A percentile compares a stretch with the other conserved stretches of the same genome.
These are phyloP conservation scores for Apiotrichum siamense DNA, from an alignment of 1,284 basidiomycete species.

Conservation along the genomic window DNA sequence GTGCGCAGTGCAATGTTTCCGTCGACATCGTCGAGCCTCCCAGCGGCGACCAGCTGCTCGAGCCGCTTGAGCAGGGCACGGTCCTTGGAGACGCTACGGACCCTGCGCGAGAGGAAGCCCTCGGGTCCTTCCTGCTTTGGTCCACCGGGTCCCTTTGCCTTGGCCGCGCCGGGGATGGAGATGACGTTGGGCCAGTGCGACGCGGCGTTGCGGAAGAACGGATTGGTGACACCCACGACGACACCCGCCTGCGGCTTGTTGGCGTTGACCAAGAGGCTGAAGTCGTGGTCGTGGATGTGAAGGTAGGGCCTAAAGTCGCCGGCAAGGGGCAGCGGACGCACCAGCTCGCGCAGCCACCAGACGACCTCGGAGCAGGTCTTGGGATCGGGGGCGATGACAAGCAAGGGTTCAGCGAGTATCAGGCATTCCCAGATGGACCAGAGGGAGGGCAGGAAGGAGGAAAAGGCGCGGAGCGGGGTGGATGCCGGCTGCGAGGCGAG, in stretches of 20 bases:
- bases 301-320: conserved; percentile 89
- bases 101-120: conserved; percentile 71
- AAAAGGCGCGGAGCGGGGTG: conserved; percentile 65
- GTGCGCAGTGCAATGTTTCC: conserved; percentile 62
- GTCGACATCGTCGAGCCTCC: conserved; percentile 45
- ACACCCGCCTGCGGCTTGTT: conserved; percentile 77
- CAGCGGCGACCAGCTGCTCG: conserved; percentile 36
- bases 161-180: conserved; percentile 27
- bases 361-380: conserved; percentile 68
- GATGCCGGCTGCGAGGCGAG: conserved; percentile 69
- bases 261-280: conserved; percentile 66
- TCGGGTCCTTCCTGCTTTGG: conserved; percentile 46
- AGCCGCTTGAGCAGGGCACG: conserved; percentile 55
- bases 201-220: conserved; percentile 82
- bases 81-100: conserved; percentile 81
- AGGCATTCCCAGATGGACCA: conserved; percentile 94
- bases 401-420: conserved; percentile 76
- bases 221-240: conserved; percentile 88
- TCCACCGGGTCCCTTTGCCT: conserved; percentile 44
- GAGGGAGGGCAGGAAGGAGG: conserved; percentile 67
- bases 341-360: conserved; percentile 83
- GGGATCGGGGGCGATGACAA: conserved; percentile 78
- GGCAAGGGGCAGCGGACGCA: conserved; percentile 81
- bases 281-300: conserved; percentile 89
- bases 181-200: conserved; percentile 85